Evolutionary conservation across 805 yeast genomes (phyloP), one percentile per base, ranked within the genome.

Genomic region (Yamadazyma akitaensis): DNA sequence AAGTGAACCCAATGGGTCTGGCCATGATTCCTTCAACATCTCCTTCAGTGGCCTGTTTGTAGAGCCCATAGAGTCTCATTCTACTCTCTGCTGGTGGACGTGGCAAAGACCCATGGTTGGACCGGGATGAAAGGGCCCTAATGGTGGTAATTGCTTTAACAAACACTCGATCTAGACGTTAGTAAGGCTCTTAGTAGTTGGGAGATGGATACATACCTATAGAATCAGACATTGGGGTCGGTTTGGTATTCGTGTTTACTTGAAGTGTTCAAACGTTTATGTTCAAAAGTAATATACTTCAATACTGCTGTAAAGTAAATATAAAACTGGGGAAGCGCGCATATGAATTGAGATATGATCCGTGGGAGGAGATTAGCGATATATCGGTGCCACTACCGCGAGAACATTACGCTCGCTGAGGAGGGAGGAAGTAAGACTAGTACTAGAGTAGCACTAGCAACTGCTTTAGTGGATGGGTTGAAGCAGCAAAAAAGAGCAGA

Each of bases 41-140:
- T 7, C 96, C 96, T 63, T 87, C 92, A 5, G 95, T 88, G 1
- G 96, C 91, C 60, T 88, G 96, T 57, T 88, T 89, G 66, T 88
- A 88, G 42, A 88, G 73, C 0, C 96, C 96, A 61, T 88, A 88
- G 3, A 88, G 72, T 52, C 74, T 75, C 48, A 84, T 80, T 30
- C 96, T 64, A 49, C 72, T 78, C 44, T 82, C 84, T 2, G 86
- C 76, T 0, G 94, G 90, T 0, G 96, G 96, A 24, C 91, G 73
- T 0, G 91, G 89, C 25, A 86, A 66, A 9, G 84, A 69, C 13
- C 82, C 82, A 50, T 79, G 73, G 37, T 81, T 79, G 17, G 84
- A 73, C 44, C 84, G 72, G 5, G 85, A 75, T 2, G 92, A 83
- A 37, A 88, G 69, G 2, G 90, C 79, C 51, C 85, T 74, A 44